Evolutionary conservation across 78 protist species (phyloP).

Genomic region (Parvularia atlantis): DNA sequence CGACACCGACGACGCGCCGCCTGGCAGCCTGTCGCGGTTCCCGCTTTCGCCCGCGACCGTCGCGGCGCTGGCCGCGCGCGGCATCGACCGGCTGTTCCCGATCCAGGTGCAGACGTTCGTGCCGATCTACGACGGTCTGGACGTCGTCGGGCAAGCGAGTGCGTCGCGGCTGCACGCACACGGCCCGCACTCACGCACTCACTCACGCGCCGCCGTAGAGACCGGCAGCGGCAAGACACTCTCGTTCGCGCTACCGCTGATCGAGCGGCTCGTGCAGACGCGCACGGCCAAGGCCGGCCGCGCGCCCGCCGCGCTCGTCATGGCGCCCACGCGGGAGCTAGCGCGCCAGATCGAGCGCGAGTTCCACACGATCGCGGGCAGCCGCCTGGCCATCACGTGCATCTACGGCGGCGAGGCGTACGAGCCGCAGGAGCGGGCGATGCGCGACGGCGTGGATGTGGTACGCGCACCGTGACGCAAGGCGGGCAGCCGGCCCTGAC

Average conservation of each 20-base stretch:
- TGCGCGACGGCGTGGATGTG: slow-evolving; percentile 13
- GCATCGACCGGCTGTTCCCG: slow-evolving; percentile 28
- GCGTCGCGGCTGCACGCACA: too few species aligned
- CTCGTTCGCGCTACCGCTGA: slow-evolving; percentile 40
- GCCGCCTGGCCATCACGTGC: not conserved
- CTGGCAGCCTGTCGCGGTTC: too few species aligned
- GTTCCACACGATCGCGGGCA: not conserved
- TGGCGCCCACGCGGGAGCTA: slow-evolving; percentile 72
- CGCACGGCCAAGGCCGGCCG: not conserved
- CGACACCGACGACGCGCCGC: too few species aligned
- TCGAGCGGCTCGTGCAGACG: not conserved
- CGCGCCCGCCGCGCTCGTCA: slow-evolving; percentile 29
- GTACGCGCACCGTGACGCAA: not conserved
- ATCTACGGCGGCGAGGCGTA: slow-evolving; percentile 49
- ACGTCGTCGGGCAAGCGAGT: slow-evolving; percentile 34
- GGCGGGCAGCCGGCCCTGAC: too few species aligned
- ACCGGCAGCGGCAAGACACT: slow-evolving; percentile 74
- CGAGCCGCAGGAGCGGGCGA: slow-evolving; percentile 19
- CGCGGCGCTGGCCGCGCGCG: not conserved
- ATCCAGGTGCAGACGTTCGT: slow-evolving; percentile 36
- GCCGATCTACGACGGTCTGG: slow-evolving; percentile 35
- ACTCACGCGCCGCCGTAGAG: not conserved
- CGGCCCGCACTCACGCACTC: too few species aligned
- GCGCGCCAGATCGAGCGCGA: slow-evolving; percentile 39
- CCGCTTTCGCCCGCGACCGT: too few species aligned